Base-by-base conservation (phyloP, 2,329 filamentous ascomycete species). In the Aspergillus persii region DNA sequence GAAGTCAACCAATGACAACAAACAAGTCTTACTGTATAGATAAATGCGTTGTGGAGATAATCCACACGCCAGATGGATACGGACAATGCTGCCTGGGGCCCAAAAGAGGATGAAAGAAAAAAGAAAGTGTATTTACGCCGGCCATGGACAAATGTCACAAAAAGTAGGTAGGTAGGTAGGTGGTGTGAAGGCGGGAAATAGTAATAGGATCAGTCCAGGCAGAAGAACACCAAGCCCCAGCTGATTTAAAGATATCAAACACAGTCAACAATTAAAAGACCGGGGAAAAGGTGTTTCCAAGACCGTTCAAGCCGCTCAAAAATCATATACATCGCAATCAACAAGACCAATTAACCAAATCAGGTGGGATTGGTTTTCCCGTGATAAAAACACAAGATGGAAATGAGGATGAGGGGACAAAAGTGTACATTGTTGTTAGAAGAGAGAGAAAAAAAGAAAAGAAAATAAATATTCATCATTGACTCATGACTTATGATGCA, bases 251-350 rank as follows among this genome's bases (percentile, higher is more conserved):
- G 61, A 50, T 63, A 60, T 54, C 50, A 44, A 57, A 61, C 56
- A 53, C 12, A 57, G 9, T 33, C 41, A 27, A 57, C 41, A 44
- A 47, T 15, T 31, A n/a, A 57, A 50, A 57, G 29, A 11, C 27
- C 36, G n/a, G 12, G 36, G 12, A 15, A 12, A 15, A 41, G 36
- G 12, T 7, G n/a, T n/a, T 47, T 47, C 44, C 44, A 47, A 47
- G 26, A 27, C 44, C 23, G 26, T 47, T 27, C 11, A 47, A 47
- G 18, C 8, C 46, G 57, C 27, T 49, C 60, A 51, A 59, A 23
- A 63, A 60, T 58, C 63, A 63, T 66, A 57, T 66, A 66, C 62
- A 66, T 57, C 59, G 60, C 29, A 29, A 51, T 51, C 26, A 33
- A 30, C 26, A 56, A 54, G 46, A 53, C 47, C 29, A 59, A 60